Percentiles rank a stretch among this genome's conserved stretches.
phyloP scores from a whole-genome alignment of 2,329 filamentous ascomycete species.

The Coleophoma eucalyptorum region DNA sequence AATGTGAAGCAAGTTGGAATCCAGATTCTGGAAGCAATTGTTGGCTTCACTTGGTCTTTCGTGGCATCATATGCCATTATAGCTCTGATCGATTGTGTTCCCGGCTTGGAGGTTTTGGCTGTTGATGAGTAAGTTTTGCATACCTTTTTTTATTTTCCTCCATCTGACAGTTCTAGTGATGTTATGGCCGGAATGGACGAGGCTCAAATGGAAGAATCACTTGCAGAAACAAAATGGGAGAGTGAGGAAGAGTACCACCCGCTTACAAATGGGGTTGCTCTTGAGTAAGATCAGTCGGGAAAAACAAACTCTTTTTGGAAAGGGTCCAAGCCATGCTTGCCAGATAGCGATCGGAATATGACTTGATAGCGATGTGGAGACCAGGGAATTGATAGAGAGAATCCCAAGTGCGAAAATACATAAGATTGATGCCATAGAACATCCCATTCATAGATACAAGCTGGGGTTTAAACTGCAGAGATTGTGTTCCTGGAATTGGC shows the following conservation, averaged over 20 bases:
- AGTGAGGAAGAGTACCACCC: constrained; percentile 3
- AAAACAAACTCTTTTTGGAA: not conserved
- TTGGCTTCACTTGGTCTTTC: constrained; percentile 49
- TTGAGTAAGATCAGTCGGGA: not conserved
- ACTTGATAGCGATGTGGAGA: not conserved
- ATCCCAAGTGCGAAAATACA: too few species aligned
- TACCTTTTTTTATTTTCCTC: not conserved
- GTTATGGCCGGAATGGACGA: constrained; percentile 43
- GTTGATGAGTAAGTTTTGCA: constrained; percentile 43
- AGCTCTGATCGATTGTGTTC: constrained; percentile 47
- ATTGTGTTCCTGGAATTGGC: too few species aligned
- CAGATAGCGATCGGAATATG: not conserved
- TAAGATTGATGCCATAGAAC: too few species aligned
- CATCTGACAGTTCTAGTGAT: constrained; percentile 27
- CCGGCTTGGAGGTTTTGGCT: constrained; percentile 47
- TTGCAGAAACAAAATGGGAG: constrained; percentile 25
- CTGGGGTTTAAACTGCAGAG: too few species aligned
- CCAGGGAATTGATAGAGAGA: too few species aligned
- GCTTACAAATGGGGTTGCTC: constrained; percentile 1
- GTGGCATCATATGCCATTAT: constrained; percentile 42
- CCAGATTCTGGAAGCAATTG: constrained; percentile 45
- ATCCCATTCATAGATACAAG: not conserved
- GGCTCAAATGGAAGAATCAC: constrained; percentile 46
- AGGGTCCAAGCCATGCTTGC: not conserved
- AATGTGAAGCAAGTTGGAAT: constrained; percentile 44